Evolutionary conservation across 345 rosid genomes (phyloP), one percentile per base, ranked within the genome.

Genomic region (Hibiscus syriacus): DNA sequence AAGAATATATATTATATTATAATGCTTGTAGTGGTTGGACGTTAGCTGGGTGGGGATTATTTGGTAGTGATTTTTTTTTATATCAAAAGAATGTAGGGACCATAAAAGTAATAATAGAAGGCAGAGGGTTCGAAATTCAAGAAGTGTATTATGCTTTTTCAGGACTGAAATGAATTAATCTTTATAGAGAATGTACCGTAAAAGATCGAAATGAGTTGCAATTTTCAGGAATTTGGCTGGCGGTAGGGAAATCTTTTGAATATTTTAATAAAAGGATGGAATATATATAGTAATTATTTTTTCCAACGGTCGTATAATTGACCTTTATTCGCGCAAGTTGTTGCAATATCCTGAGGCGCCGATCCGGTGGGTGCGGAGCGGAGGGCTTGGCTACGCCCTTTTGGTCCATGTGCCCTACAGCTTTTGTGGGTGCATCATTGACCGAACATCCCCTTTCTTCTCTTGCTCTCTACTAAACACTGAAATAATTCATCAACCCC

Each of bases 281-380:
- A 34, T 34, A 20, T 43, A 2, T 43, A 43, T 43, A 12, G 48
- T 43, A 12, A 12, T 43, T 43, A n/a, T 43, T 69, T 23, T 20
- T 9, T 34, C 27, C 72, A 80, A 80, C 83, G 86, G 83, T 82
- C 78, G 75, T 67, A 77, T 60, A 30, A 68, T 8, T 53, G 78
- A 82, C 83, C 86, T 83, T 82, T 80, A 46, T 70, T 3, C 70
- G 0, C 59, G 78, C 65, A 45, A 36, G 29, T 48, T 68, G 74
- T 27, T 53, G 22, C 43, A 22, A 62, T 76, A 66, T 63, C 29
- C 29, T 9, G 43, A 13, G 30, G 66, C 70, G 63, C 71, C 30
- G 55, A 25, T 39, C 69, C 78, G 55, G 39, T 7, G 38, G 38
- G 38, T 34, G 38, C 10, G 38, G 38, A 34, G 38, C 38, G 38